Percentiles rank a stretch among this genome's conserved stretches.
Evolutionary conservation across 495 filamentous ascomycete species (phyloP).

Genomic region (Alectoria sarmentosa): DNA sequence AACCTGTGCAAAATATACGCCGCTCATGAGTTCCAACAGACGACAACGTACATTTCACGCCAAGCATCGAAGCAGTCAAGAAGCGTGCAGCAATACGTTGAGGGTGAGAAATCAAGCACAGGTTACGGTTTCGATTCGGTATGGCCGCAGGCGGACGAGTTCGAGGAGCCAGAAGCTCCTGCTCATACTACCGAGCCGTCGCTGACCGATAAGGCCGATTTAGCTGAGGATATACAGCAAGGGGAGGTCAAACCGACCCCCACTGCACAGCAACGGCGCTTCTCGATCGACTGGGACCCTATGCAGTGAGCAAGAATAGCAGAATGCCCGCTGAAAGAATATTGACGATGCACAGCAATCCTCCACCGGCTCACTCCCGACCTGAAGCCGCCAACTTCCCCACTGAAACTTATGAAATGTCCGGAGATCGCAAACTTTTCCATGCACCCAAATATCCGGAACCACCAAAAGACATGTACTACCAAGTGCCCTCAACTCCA

Average conservation of each 20-base stretch:
- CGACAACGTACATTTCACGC: constrained; percentile 2
- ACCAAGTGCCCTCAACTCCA: constrained; percentile 60
- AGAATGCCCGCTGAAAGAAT: constrained; percentile 14
- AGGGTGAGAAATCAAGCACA: constrained; percentile 29
- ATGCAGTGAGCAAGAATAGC: constrained; percentile 42
- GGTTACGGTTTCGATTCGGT: constrained; percentile 31
- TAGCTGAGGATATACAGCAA: constrained; percentile 34
- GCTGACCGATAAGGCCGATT: constrained; percentile 29
- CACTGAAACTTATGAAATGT: constrained; percentile 67
- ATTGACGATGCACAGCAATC: constrained; percentile 44
- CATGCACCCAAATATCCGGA: constrained; percentile 73
- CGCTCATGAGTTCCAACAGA: constrained; percentile 4
- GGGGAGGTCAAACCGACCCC: constrained; percentile 34
- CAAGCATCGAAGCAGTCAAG: constrained; percentile 9
- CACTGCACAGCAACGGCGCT: constrained; percentile 37
- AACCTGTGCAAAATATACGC: not conserved
- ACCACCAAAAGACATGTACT: constrained; percentile 79
- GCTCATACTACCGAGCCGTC: constrained; percentile 38
- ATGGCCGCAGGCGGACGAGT: constrained; percentile 32
- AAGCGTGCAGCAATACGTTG: constrained; percentile 36
- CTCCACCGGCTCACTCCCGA: constrained; percentile 64
- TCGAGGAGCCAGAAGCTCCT: constrained; percentile 31
- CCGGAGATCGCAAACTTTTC: constrained; percentile 60
- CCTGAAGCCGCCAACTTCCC: constrained; percentile 78
- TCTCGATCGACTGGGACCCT: constrained; percentile 59